These are phyloP conservation scores for Vigna trinervia DNA, from an alignment of 306 rosid species.

Conservation along the genomic window DNA sequence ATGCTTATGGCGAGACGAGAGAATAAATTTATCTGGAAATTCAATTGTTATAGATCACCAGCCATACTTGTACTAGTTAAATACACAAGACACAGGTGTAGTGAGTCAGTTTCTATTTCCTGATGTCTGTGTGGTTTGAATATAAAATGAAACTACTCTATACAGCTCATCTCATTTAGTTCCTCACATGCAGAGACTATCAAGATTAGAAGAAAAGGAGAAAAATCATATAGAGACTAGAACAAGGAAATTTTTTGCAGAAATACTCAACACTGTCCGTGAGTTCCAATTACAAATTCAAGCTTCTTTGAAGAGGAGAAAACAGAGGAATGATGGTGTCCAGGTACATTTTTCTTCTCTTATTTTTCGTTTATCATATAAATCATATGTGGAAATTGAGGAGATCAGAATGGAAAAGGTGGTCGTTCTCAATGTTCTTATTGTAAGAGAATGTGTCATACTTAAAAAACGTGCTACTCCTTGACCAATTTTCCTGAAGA, in stretches of 20 bases:
- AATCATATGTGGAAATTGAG: not conserved
- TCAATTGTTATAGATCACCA: conserved; percentile 17
- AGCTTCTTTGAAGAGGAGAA: conserved; percentile 90
- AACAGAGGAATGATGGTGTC: conserved; percentile 87
- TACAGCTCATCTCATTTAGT: conserved; percentile 46
- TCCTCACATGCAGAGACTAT: conserved; percentile 77
- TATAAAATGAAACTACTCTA: conserved; percentile 19
- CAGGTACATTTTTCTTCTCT: conserved; percentile 60
- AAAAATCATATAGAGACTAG: conserved; percentile 84
- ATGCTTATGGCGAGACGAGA: not conserved
- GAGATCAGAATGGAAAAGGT: too few relatives aligned
- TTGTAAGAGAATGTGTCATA: too few relatives aligned
- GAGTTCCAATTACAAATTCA: conserved; percentile 95
- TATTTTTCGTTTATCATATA: conserved; percentile 27
- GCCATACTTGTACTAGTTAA: conserved; percentile 14
- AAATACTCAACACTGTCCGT: conserved; percentile 90
- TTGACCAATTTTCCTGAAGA: too few relatives aligned
- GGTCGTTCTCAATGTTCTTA: too few relatives aligned
- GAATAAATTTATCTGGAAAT: conserved; percentile 30
- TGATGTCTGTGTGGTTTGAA: conserved; percentile 31
- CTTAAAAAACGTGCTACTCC: too few relatives aligned
- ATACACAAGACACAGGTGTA: conserved; percentile 17
- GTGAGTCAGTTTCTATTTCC: conserved; percentile 21
- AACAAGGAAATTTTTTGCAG: conserved; percentile 89
- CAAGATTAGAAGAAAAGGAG: conserved; percentile 91